Evolutionary conservation across 2,329 filamentous ascomycete genomes (phyloP), one percentile per base, ranked within the genome.

Genomic region (Beauveria medogensis): DNA sequence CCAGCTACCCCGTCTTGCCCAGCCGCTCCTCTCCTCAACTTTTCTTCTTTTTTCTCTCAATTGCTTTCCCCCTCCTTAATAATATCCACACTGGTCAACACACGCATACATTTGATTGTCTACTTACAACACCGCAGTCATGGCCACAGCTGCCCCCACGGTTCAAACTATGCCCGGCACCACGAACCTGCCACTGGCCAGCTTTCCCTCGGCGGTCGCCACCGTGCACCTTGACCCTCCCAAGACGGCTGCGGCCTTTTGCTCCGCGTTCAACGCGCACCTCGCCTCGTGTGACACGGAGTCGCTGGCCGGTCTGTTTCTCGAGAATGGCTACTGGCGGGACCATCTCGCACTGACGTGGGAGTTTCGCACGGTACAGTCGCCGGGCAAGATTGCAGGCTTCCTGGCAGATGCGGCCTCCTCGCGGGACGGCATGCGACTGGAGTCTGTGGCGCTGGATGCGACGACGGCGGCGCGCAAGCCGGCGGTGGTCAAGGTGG

Each of bases 271-370:
- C 61, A 62, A 62, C 61, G 16, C 30, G 7, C 34, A 43, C 52
- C 51, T 62, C 28, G 47, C 52, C 59, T 40, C 41, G 18, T 40
- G 22, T 50, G 65, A 66, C 47, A 64, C 64, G 26, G 65, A 51
- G 7, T 63, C 60, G 24, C 63, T 64, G 47, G 65, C 65, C 24
- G 52, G 43, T 14, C 55, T 51, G 16, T 77, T 82, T 55, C 66
- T 67, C 28, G 62, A 64, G 3, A 71, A 78, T 44, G 76, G 78
- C 59, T 82, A 77, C 71, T 83, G 81, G 80, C 77, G 81, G 18
- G 82, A 84, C 67, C 78, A 82, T 55, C 72, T 84, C 2, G 76
- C 76, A 20, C 68, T 83, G 2, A 75, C 78, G 1, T 84, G 80
- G 80, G 77, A 80, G 58, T 75, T 80, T 46, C 79, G 74, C 61